A percentile compares a stretch with the other conserved stretches of the same genome.
Evolutionary conservation across 202 grass and related monocot genomes (phyloP).

Genomic region (Eragrostis tef): DNA sequence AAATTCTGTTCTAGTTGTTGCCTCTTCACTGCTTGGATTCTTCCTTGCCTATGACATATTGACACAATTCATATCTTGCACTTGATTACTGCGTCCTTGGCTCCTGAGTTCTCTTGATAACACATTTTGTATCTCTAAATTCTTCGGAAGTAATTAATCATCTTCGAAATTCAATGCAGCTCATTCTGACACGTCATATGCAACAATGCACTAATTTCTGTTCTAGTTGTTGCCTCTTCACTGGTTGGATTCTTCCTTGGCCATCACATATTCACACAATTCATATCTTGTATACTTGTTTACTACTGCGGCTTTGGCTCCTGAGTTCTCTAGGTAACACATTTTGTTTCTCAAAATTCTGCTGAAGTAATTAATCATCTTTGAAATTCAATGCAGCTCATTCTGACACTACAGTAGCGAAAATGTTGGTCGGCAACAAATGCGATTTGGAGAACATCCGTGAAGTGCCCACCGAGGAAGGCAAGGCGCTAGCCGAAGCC

Average conservation of each 20-base stretch:
- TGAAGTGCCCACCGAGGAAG: constrained; percentile 72
- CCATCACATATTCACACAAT: background rate
- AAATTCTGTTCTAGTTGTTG: constrained; percentile 5
- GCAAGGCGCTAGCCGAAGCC: constrained; percentile 73
- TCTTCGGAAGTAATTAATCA: background rate
- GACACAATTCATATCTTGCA: background rate
- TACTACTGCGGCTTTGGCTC: background rate
- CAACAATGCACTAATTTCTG: background rate
- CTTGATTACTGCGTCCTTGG: background rate
- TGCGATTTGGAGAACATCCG: constrained; percentile 82
- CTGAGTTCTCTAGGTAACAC: background rate
- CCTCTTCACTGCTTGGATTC: constrained; percentile 4
- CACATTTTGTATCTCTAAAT: background rate
- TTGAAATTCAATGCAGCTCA: constrained; percentile 62
- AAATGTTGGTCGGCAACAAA: constrained; percentile 95
- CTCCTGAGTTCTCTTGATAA: background rate
- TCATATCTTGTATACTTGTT: background rate
- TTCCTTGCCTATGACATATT: background rate
- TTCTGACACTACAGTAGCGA: constrained; percentile 79
- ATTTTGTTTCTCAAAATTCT: background rate
- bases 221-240: constrained; percentile 27
- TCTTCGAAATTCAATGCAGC: constrained; percentile 54
- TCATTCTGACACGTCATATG: constrained; percentile 71
- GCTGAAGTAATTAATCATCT: background rate
- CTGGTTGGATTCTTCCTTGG: background rate